These are phyloP conservation scores for Phytopythium montanum DNA, from an alignment of 352 stramenopile genomes.

Conservation along the genomic window DNA sequence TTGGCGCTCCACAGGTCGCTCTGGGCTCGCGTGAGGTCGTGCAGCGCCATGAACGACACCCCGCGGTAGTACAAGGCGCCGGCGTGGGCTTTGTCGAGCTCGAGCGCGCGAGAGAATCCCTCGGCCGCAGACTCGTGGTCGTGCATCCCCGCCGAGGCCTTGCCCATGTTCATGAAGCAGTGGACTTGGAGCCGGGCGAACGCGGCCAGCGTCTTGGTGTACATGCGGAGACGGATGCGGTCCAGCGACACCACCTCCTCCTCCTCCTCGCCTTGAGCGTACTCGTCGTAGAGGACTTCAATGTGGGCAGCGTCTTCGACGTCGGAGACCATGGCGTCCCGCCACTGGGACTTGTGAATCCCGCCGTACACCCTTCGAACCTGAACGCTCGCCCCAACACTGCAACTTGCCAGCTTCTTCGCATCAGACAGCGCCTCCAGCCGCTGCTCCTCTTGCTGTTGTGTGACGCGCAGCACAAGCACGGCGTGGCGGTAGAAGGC, in stretches of 20 bases:
- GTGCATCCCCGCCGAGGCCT: constrained; percentile 49
- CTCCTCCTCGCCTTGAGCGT: constrained; percentile 42
- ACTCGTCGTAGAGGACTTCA: constrained; percentile 63
- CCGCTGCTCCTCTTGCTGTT: constrained; percentile 41
- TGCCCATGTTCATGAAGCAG: constrained; percentile 84
- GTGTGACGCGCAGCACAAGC: constrained; percentile 35
- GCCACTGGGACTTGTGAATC: constrained; percentile 14
- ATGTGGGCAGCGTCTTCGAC: constrained; percentile 32
- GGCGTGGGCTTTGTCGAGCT: constrained; percentile 38
- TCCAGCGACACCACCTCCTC: constrained; percentile 43
- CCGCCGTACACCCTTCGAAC: constrained; percentile 16
- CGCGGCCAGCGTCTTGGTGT: constrained; percentile 35
- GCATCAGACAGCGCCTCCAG: constrained; percentile 24
- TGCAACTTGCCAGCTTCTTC: constrained; percentile 35
- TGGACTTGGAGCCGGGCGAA: constrained; percentile 59
- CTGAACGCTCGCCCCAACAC: constrained; percentile 50
- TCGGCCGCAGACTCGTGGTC: constrained; percentile 54
- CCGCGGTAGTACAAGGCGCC: constrained; percentile 68
- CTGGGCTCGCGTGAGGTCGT: constrained; percentile 56
- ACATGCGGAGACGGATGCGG: constrained; percentile 54
- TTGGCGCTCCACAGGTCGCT: constrained; percentile 70
- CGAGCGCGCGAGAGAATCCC: constrained; percentile 55
- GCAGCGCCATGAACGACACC: constrained; percentile 55
- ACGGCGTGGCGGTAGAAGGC: constrained; percentile 64
- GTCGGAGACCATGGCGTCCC: constrained; percentile 65